Percentiles rank a stretch among this genome's conserved stretches.
Conservation (phyloP, 2,329 filamentous ascomycete species). For the Phialophora tarda region DNA sequence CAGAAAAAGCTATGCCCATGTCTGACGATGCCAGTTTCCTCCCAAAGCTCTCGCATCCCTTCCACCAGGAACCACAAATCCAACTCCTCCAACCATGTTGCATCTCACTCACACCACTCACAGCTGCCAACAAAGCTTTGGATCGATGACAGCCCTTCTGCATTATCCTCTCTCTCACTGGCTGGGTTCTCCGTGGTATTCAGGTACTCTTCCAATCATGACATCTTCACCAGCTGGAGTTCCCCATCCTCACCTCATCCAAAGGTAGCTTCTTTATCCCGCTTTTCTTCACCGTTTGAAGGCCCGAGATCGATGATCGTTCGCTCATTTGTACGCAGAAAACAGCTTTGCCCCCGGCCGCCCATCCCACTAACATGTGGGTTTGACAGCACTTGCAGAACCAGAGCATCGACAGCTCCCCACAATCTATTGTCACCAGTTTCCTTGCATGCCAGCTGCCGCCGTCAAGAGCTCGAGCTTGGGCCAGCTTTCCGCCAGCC, state of each 20-base stretch:
- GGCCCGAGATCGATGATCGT: slow-evolving; percentile 16
- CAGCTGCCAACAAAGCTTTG: slow-evolving; percentile 18
- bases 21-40: neutral
- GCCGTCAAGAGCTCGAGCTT: slow-evolving; percentile 22
- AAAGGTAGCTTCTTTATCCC: slow-evolving; percentile 6
- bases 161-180: slow-evolving; percentile 14
- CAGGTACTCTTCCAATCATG: slow-evolving; percentile 33
- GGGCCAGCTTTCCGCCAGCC: slow-evolving; percentile 24
- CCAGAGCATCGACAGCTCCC: neutral
- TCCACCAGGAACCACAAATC: slow-evolving; percentile 9
- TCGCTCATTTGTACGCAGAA: slow-evolving; percentile 5
- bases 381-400: neutral
- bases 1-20: neutral
- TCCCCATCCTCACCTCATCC: slow-evolving; percentile 6
- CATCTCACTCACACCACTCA: slow-evolving; percentile 15
- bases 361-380: slow-evolving; percentile 21
- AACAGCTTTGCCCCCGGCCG: slow-evolving; percentile 1
- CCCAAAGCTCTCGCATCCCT: slow-evolving; percentile 1
- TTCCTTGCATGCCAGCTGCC: slow-evolving; percentile 12
- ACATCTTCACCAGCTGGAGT: neutral
- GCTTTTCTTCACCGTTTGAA: slow-evolving; percentile 19
- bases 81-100: slow-evolving; percentile 5
- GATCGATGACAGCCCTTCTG: slow-evolving; percentile 26
- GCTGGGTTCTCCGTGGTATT: slow-evolving; percentile 7
- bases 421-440: slow-evolving; percentile 3